phyloP scores from a whole-genome alignment of 495 filamentous ascomycete species.

The Cercophora scortea region DNA sequence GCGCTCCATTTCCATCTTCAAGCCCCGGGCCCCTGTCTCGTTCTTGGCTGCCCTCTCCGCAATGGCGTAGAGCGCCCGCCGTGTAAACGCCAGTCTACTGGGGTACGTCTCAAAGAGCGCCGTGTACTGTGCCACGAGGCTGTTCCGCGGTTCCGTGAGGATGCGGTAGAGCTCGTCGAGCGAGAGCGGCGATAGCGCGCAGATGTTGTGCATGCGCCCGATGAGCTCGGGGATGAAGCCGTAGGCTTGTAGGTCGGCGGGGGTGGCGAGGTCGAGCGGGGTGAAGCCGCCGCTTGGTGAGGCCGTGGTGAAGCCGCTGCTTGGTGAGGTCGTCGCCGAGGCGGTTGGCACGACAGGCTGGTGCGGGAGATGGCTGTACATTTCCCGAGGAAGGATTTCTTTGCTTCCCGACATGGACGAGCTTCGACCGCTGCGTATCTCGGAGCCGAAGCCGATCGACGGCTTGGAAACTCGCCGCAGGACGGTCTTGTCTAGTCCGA shows the following conservation, averaged over 20 bases:
- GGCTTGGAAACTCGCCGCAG: conserved; percentile 79
- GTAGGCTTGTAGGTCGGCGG: conserved; percentile 78
- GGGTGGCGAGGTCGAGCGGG: conserved; percentile 71
- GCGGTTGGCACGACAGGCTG: conserved; percentile 8
- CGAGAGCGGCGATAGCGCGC: conserved; percentile 75
- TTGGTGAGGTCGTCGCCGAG: conserved; percentile 18
- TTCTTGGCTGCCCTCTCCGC: conserved; percentile 64
- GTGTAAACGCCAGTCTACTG: conserved; percentile 78
- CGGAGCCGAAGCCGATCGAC: conserved; percentile 86
- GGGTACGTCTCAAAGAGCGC: conserved; percentile 77
- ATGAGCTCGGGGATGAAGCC: conserved; percentile 94
- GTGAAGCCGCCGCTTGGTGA: conserved; percentile 45
- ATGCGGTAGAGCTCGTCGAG: conserved; percentile 74
- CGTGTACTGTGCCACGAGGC: conserved; percentile 75
- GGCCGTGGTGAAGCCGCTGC: conserved; percentile 2
- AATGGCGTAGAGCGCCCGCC: conserved; percentile 66
- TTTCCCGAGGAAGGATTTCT: conserved; percentile 31
- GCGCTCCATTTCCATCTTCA: conserved; percentile 84
- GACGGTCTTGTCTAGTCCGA: conserved; percentile 83
- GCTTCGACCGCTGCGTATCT: conserved; percentile 47
- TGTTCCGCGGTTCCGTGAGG: conserved; percentile 86
- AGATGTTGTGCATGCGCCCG: conserved; percentile 81
- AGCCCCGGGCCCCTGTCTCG: conserved; percentile 79
- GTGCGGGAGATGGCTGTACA: conserved; percentile 38
- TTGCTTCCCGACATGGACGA: conserved; percentile 23